phyloP scores from a whole-genome alignment of 2,329 filamentous ascomycete species.

The Curvularia spicifera region DNA sequence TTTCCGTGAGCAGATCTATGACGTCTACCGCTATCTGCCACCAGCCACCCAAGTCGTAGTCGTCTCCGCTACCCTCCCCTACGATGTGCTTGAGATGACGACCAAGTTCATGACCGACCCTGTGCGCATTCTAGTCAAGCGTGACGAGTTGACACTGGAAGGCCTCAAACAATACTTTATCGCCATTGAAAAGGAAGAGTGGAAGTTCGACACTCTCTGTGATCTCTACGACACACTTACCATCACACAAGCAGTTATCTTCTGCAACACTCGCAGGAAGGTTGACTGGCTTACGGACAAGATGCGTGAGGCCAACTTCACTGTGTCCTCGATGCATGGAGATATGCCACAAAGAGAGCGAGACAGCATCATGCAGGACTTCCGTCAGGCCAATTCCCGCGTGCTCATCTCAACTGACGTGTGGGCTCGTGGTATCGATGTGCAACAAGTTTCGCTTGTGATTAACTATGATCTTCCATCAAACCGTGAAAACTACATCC shows the following conservation, averaged over 20 bases:
- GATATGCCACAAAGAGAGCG: slow-evolving; percentile 99
- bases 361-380: slow-evolving; percentile 99
- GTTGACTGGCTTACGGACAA: slow-evolving; percentile 99
- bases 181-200: slow-evolving; percentile 98
- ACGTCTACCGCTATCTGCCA: slow-evolving; percentile 95
- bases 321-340: slow-evolving; percentile 97
- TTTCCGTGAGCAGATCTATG: slow-evolving; percentile 98
- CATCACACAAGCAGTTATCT: slow-evolving; percentile 98
- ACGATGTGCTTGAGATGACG: slow-evolving; percentile 98
- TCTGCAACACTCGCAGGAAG: slow-evolving; percentile 99
- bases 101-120: slow-evolving; percentile 99
- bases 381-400: slow-evolving; percentile 93
- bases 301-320: slow-evolving; percentile 99
- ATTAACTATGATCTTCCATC: slow-evolving; percentile 99
- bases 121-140: slow-evolving; percentile 95
- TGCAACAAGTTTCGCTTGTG: slow-evolving; percentile 96
- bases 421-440: slow-evolving; percentile 97
- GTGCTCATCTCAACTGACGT: slow-evolving; percentile 98
- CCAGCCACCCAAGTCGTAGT: slow-evolving; percentile 98
- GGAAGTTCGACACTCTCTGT: slow-evolving; percentile 99
- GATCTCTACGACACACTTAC: slow-evolving; percentile 98
- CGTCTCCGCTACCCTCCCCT: slow-evolving; percentile 92
- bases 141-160: slow-evolving; percentile 96
- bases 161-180: slow-evolving; percentile 99
- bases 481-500: slow-evolving; percentile 99